Percentiles rank a stretch among this genome's conserved stretches.
Conservation (phyloP, 2,329 filamentous ascomycete species). For the Macrophomina tecta region DNA sequence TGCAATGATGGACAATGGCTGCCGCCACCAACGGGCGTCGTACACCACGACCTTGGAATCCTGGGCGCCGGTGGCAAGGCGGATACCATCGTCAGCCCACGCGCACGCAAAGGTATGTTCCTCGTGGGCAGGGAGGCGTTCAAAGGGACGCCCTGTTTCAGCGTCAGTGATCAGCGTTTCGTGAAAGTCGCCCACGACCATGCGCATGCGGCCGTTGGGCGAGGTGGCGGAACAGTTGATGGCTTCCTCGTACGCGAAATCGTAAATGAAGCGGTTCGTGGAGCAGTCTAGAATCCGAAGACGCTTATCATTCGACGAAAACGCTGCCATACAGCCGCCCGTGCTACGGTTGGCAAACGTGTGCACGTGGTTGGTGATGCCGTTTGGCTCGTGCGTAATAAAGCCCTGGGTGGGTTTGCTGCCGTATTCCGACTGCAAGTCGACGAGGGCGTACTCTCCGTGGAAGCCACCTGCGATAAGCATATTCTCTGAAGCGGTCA, state of each 20-base stretch:
- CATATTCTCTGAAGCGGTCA: slow-evolving; percentile 56
- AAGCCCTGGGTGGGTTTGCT: slow-evolving; percentile 50
- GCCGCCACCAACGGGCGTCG: slow-evolving; percentile 74
- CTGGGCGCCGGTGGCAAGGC: slow-evolving; percentile 77
- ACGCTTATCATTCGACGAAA: slow-evolving; percentile 64
- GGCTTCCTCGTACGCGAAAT: slow-evolving; percentile 63
- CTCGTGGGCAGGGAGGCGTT: slow-evolving; percentile 66
- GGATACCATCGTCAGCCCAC: slow-evolving; percentile 79
- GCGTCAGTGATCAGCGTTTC: slow-evolving; percentile 72
- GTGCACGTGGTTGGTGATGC: slow-evolving; percentile 66
- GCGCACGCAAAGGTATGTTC: slow-evolving; percentile 79
- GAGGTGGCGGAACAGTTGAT: slow-evolving; percentile 77
- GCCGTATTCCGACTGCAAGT: slow-evolving; percentile 46
- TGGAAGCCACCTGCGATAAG: slow-evolving; percentile 63
- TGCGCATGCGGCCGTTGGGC: slow-evolving; percentile 72
- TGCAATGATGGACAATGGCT: slow-evolving; percentile 61
- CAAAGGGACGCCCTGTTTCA: slow-evolving; percentile 65
- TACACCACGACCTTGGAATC: slow-evolving; percentile 76
- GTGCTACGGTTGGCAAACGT: slow-evolving; percentile 56
- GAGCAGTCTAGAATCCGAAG: slow-evolving; percentile 61
- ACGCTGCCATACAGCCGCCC: slow-evolving; percentile 56
- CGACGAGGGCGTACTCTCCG: slow-evolving; percentile 62
- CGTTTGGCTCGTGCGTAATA: slow-evolving; percentile 57
- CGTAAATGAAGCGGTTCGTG: slow-evolving; percentile 64
- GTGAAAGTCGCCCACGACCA: slow-evolving; percentile 72